phyloP scores from a whole-genome alignment of 352 stramenopile genomes.

The Pythium guiyangense region DNA sequence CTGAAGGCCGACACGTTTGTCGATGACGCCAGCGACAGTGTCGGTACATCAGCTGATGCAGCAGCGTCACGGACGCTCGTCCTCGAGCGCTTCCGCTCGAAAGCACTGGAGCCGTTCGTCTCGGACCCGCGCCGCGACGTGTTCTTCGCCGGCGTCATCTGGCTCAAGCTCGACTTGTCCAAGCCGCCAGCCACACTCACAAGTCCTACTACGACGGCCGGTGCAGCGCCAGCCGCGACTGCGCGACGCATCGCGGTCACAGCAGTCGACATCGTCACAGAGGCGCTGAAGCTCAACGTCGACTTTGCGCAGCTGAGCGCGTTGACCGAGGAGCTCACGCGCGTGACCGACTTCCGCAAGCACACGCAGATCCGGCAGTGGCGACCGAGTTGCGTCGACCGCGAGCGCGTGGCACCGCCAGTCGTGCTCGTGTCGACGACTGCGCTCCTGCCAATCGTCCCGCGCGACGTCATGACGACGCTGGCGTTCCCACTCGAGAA shows the following conservation, averaged over 20 bases:
- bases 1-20: slow-evolving; percentile 33
- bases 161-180: slow-evolving; percentile 61
- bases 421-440: slow-evolving; percentile 23
- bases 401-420: slow-evolving; percentile 27
- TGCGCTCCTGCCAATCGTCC: slow-evolving; percentile 35
- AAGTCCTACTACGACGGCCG: neutral
- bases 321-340: slow-evolving; percentile 39
- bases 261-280: slow-evolving; percentile 55
- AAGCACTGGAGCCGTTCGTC: slow-evolving; percentile 22
- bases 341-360: slow-evolving; percentile 30
- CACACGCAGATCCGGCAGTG: slow-evolving; percentile 25
- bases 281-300: slow-evolving; percentile 45
- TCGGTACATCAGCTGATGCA: neutral
- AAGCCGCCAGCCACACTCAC: neutral
- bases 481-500: slow-evolving; percentile 18
- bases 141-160: slow-evolving; percentile 41
- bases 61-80: slow-evolving; percentile 8
- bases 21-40: neutral
- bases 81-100: slow-evolving; percentile 30
- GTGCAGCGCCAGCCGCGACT: neutral
- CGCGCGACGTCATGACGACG: slow-evolving; percentile 7
- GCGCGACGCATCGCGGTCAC: slow-evolving; percentile 9
- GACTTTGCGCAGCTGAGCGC: slow-evolving; percentile 54
- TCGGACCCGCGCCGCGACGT: slow-evolving; percentile 36
- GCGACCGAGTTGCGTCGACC: slow-evolving; percentile 51